These are phyloP conservation scores for Ustilago loliicola DNA, from an alignment of 1,284 basidiomycete species.

Conservation along the genomic window DNA sequence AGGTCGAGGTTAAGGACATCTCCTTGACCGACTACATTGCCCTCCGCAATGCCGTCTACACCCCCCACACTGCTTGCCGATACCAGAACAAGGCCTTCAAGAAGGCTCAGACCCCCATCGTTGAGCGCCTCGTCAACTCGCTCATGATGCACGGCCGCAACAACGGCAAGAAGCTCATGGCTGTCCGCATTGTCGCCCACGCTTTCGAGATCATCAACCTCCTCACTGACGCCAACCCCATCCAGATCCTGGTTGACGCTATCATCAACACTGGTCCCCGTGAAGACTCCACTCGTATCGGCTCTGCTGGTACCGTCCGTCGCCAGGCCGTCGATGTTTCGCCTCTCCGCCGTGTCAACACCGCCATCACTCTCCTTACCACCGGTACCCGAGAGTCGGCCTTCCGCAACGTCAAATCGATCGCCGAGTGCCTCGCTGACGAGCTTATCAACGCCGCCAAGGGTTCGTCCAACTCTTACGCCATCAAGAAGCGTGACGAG, in stretches of 20 bases:
- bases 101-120: constrained; percentile 99
- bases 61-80: constrained; percentile 96
- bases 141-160: constrained; percentile 99
- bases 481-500: constrained; percentile 94
- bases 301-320: constrained; percentile 99
- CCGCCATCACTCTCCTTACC: constrained; percentile 94
- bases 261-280: constrained; percentile 99
- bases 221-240: constrained; percentile 99
- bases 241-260: constrained; percentile 97
- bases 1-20: constrained; percentile 99
- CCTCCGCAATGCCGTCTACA: constrained; percentile 96
- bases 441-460: constrained; percentile 99
- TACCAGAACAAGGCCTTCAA: constrained; percentile 99
- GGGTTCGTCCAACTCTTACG: constrained; percentile 99
- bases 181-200: constrained; percentile 99
- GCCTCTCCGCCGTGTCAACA: constrained; percentile 97
- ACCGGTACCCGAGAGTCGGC: constrained; percentile 98
- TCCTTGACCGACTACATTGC: constrained; percentile 89
- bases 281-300: constrained; percentile 99
- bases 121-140: constrained; percentile 98
- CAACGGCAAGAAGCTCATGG: constrained; percentile 99
- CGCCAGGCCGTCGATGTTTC: constrained; percentile 99
- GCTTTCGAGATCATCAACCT: constrained; percentile 99
- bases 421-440: constrained; percentile 94
- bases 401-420: constrained; percentile 99